Base-by-base conservation (phyloP, 148 eudicot genomes). In the Amaranthus cruentus region DNA sequence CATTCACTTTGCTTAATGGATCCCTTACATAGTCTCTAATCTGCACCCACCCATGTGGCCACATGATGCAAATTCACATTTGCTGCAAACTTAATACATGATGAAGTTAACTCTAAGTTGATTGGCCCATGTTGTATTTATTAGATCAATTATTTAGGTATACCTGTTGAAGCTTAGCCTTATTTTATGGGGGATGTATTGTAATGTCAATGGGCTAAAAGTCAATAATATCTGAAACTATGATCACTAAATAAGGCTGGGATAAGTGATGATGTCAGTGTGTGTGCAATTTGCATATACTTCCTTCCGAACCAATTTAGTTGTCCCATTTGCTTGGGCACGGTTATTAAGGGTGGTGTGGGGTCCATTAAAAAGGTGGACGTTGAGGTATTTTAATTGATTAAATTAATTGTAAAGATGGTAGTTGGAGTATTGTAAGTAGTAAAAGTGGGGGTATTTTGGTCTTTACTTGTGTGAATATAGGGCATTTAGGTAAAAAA, bases 11-110 rank as follows among this genome's bases (percentile, higher is more conserved):
- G 73, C 76, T 73, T 73, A 55, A 61, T 60, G 59, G 72, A 60
- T 59, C 14, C 72, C 58, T 78, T 73, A 53, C 73, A 72, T 62
- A 5, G 66, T 55, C 49, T 57, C 11, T 44, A 67, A 44, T 47
- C 38, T 65, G 38, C 55, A 49, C 63, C 78, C 55, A 49, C 63
- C 78, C 75, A 79, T 74, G 75, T 79, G 81, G 69, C 44, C 81
- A 74, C 78, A 70, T 73, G 77, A 4, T 38, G 9, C 63, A 67
- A 62, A 69, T 42, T 55, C 63, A 11, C 9, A 9, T 50, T 69
- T 77, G 50, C 64, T 63, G 56, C 75, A 47, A 55, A 53, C 64
- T 70, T 14, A 55, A 56, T 11, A 5, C 69, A 53, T 18, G 54
- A 47, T 54, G 8, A 49, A 49, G 9, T 15, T 12, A 78, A 52